These are phyloP conservation scores for Alternaria triticina DNA, from an alignment of 2,329 filamentous ascomycete genomes.

Conservation along the genomic window DNA sequence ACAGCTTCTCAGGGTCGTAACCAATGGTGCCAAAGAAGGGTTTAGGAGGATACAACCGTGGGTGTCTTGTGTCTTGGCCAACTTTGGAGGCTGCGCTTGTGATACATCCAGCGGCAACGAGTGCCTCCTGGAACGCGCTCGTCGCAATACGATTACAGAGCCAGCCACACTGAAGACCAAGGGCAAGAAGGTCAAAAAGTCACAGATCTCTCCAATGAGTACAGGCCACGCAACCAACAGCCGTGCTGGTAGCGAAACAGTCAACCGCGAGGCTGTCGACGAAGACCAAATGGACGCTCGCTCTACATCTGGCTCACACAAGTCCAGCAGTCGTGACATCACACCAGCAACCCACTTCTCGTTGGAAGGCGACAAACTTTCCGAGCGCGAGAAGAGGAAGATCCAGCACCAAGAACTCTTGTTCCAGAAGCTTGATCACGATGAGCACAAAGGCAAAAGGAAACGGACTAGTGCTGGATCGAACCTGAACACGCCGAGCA, in stretches of 20 bases:
- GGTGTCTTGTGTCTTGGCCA: conserved; percentile 73
- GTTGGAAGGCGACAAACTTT: conserved; percentile 59
- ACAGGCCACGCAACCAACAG: conserved; percentile 61
- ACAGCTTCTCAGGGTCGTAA: conserved; percentile 66
- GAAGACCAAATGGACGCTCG: conserved; percentile 63
- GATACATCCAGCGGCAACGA: conserved; percentile 52
- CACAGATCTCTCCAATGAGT: conserved; percentile 61
- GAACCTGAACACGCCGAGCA: conserved; percentile 58
- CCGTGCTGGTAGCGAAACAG: conserved; percentile 65
- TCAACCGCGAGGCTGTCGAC: conserved; percentile 58
- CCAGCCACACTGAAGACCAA: conserved; percentile 50
- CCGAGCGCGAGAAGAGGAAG: conserved; percentile 67
- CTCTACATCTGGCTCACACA: conserved; percentile 64
- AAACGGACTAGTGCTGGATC: conserved; percentile 64
- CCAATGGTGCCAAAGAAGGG: conserved; percentile 66
- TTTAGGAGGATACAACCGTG: conserved; percentile 68
- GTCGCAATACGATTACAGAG: conserved; percentile 39
- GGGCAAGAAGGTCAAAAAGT: conserved; percentile 57
- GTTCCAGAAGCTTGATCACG: conserved; percentile 66
- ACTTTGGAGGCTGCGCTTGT: conserved; percentile 82
- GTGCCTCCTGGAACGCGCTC: conserved; percentile 46
- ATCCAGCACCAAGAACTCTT: conserved; percentile 68
- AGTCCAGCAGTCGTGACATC: conserved; percentile 65
- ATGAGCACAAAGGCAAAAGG: conserved; percentile 60
- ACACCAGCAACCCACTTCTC: conserved; percentile 63